phyloP scores from a whole-genome alignment of 148 eudicot genomes.

The Nepenthes mirabilis region DNA sequence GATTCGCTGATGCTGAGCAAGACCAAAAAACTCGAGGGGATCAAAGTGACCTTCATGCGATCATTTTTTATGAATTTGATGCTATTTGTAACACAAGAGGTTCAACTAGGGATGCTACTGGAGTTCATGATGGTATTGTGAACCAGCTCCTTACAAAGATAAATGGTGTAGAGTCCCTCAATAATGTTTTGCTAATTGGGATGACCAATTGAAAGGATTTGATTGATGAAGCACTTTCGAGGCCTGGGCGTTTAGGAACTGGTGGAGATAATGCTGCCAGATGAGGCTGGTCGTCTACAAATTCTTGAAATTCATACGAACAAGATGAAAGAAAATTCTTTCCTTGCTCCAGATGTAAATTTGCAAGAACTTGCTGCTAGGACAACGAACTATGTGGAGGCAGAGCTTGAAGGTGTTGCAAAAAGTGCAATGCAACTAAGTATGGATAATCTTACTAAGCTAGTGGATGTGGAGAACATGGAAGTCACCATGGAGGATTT shows the following conservation, averaged over 20 bases:
- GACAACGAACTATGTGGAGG: slow-evolving; percentile 95
- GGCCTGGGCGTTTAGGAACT: slow-evolving; percentile 99
- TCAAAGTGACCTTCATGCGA: slow-evolving; percentile 95
- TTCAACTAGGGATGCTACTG: slow-evolving; percentile 98
- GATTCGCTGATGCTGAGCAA: slow-evolving; percentile 97
- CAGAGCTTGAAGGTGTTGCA: slow-evolving; percentile 99
- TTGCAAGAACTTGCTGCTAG: slow-evolving; percentile 85
- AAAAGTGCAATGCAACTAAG: slow-evolving; percentile 94
- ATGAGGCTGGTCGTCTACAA: slow-evolving; percentile 89
- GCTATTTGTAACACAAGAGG: slow-evolving; percentile 99
- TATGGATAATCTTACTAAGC: slow-evolving; percentile 89
- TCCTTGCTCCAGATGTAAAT: slow-evolving; percentile 79
- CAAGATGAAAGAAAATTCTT: slow-evolving; percentile 96
- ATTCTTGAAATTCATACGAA: slow-evolving; percentile 94
- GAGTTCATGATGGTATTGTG: slow-evolving; percentile 97
- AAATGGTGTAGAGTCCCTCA: slow-evolving; percentile 97
- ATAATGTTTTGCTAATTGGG: slow-evolving; percentile 94
- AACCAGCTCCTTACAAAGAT: slow-evolving; percentile 98
- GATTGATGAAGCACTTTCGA: slow-evolving; percentile 97
- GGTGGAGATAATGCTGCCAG: slow-evolving; percentile 98
- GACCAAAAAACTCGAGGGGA: slow-evolving; percentile 92
- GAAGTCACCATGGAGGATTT: slow-evolving; percentile 96
- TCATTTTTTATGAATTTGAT: slow-evolving; percentile 98
- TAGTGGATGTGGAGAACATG: slow-evolving; percentile 87
- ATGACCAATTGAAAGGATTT: slow-evolving; percentile 99